These are phyloP conservation scores for Abrus precatorius DNA, from an alignment of 306 rosid species.

Conservation along the genomic window DNA sequence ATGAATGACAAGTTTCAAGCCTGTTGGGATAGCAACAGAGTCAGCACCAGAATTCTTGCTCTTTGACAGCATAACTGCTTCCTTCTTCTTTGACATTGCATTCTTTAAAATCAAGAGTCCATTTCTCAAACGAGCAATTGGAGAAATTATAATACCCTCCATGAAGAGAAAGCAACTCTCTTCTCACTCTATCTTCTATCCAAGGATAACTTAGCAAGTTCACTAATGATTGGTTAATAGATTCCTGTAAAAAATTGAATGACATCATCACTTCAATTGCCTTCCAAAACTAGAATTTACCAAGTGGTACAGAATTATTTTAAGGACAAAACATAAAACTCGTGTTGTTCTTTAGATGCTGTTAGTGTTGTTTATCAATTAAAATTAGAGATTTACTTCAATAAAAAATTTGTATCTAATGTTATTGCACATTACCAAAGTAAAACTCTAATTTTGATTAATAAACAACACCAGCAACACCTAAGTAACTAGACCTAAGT, in stretches of 20 bases:
- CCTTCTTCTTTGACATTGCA: slow-evolving; percentile 38
- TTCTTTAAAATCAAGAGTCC: slow-evolving; percentile 73
- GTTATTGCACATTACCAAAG: too few relatives aligned
- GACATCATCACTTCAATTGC: neutral
- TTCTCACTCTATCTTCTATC: slow-evolving; percentile 77
- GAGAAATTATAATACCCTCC: slow-evolving; percentile 84
- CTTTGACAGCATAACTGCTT: slow-evolving; percentile 52
- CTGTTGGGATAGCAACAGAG: slow-evolving; percentile 1
- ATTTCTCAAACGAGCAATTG: slow-evolving; percentile 87
- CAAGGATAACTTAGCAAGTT: slow-evolving; percentile 87
- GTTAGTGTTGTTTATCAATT: too few relatives aligned
- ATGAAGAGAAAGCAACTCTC: slow-evolving; percentile 67
- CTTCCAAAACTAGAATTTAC: neutral
- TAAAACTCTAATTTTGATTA: too few relatives aligned
- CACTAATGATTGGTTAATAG: slow-evolving; percentile 71
- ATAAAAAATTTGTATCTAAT: too few relatives aligned
- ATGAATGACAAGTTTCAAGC: slow-evolving; percentile 28
- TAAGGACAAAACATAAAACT: too few relatives aligned
- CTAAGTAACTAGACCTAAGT: too few relatives aligned
- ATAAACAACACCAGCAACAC: too few relatives aligned
- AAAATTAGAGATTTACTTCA: too few relatives aligned
- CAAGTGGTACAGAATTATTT: neutral
- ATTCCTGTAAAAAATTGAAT: slow-evolving; percentile 67
- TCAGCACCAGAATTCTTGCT: slow-evolving; percentile 70
- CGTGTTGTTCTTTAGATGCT: too few relatives aligned